Percentiles rank a stretch among this genome's conserved stretches.
Evolutionary conservation across 2,329 filamentous ascomycete species (phyloP).

Genomic region (Botrytis medusae): DNA sequence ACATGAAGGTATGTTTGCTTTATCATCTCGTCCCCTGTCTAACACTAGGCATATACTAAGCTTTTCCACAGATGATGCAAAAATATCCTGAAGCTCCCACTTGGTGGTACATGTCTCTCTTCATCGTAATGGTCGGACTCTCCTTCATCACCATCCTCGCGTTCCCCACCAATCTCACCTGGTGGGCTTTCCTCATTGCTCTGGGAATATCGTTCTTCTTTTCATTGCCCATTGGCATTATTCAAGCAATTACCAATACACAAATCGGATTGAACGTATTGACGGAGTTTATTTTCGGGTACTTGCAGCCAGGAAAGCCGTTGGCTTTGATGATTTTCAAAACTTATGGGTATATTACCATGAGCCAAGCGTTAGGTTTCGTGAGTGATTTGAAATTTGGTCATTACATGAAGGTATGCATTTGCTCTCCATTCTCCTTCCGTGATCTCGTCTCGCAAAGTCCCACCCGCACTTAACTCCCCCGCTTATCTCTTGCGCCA

Average conservation of each 20-base stretch:
- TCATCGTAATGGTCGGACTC: conserved; percentile 20
- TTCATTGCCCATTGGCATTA: conserved; percentile 65
- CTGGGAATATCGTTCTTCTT: conserved; percentile 64
- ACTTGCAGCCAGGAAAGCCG: conserved; percentile 68
- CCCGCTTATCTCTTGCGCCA: neutral
- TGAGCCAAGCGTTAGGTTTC: conserved; percentile 55
- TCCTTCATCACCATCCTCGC: conserved; percentile 43
- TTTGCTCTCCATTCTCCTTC: neutral
- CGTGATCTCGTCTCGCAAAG: neutral
- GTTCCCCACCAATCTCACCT: conserved; percentile 60
- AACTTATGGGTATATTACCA: conserved; percentile 69
- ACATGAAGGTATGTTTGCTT: conserved; percentile 1
- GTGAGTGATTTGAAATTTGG: conserved; percentile 52
- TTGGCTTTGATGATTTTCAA: conserved; percentile 79
- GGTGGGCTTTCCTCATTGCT: conserved; percentile 67
- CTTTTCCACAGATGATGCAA: neutral
- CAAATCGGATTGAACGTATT: conserved; percentile 71
- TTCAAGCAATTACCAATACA: conserved; percentile 68
- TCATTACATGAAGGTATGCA: conserved; percentile 49
- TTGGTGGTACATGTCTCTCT: conserved; percentile 18
- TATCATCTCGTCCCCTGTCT: neutral
- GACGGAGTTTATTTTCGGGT: conserved; percentile 70
- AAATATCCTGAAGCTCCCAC: conserved; percentile 9
- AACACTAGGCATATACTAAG: neutral
- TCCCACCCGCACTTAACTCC: neutral